These are phyloP conservation scores for Amorphotheca resinae DNA, from an alignment of 495 filamentous ascomycete genomes.

Conservation along the genomic window DNA sequence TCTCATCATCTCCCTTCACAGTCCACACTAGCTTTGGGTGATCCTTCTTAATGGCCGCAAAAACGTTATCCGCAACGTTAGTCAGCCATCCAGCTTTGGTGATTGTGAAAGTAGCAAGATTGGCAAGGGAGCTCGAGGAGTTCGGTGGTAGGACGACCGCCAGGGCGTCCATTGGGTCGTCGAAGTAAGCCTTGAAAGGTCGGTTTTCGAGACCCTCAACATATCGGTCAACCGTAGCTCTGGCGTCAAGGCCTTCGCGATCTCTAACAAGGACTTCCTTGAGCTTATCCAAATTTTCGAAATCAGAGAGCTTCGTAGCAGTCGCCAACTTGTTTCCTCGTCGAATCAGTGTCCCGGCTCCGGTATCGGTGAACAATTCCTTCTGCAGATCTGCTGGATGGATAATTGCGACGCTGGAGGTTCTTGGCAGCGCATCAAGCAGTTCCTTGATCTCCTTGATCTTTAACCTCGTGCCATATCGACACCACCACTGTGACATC, in stretches of 20 bases:
- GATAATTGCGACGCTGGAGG: constrained; percentile 95
- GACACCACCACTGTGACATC: constrained; percentile 94
- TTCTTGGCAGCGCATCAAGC: constrained; percentile 70
- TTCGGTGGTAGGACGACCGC: constrained; percentile 78
- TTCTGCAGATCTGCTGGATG: constrained; percentile 90
- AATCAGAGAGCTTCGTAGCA: constrained; percentile 60
- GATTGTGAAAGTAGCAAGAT: constrained; percentile 86
- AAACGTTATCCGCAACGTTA: constrained; percentile 96
- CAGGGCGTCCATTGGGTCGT: constrained; percentile 91
- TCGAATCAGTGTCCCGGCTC: constrained; percentile 88
- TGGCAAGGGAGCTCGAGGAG: constrained; percentile 42
- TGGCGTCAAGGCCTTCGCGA: constrained; percentile 72
- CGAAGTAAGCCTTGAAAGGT: constrained; percentile 87
- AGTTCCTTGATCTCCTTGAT: constrained; percentile 98
- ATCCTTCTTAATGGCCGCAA: constrained; percentile 85
- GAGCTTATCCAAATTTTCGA: constrained; percentile 62
- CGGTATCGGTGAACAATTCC: constrained; percentile 92
- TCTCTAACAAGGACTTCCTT: constrained; percentile 79
- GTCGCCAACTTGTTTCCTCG: constrained; percentile 83
- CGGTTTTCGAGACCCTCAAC: constrained; percentile 61
- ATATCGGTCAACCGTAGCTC: constrained; percentile 75
- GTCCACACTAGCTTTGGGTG: constrained; percentile 89
- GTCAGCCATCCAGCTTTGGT: constrained; percentile 93
- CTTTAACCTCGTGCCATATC: constrained; percentile 91
- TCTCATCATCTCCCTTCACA: constrained; percentile 94